These are phyloP conservation scores for Murraya paniculata DNA, from an alignment of 345 rosid species.

Conservation along the genomic window DNA sequence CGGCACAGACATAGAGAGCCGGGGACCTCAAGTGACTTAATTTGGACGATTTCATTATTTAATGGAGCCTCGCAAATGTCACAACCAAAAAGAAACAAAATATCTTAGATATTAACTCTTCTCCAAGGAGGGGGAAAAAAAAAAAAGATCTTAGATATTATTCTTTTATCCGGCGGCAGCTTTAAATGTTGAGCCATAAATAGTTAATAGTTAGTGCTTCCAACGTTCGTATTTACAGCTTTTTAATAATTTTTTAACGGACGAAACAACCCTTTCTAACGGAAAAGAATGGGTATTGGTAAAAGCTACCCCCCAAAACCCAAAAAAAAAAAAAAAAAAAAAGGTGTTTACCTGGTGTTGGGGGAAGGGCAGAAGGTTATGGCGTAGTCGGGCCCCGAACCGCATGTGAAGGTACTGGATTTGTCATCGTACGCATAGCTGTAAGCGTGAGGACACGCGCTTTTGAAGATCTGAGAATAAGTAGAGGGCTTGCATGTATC, in stretches of 20 bases:
- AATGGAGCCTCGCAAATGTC: background rate
- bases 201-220: background rate
- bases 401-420: conserved; percentile 93
- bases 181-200: background rate
- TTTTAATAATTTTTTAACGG: background rate
- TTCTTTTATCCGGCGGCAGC: background rate
- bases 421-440: conserved; percentile 97
- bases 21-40: background rate
- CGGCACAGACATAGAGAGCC: too few species aligned
- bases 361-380: conserved; percentile 92
- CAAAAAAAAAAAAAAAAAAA: background rate
- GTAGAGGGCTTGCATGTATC: conserved; percentile 75
- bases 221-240: conserved; percentile 17
- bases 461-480: conserved; percentile 74
- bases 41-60: too few species aligned
- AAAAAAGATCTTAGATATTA: background rate
- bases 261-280: conserved; percentile 1
- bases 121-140: background rate
- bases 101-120: too few species aligned
- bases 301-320: background rate
- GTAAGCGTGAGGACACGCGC: conserved; percentile 84
- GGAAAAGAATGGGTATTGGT: rapidly evolving
- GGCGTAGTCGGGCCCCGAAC: conserved; percentile 54
- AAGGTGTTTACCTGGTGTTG: conserved; percentile 56
- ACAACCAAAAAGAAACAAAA: background rate